Evolutionary conservation across 176 grass and related monocot genomes (phyloP), one percentile per base, ranked within the genome.

Genomic region (Poa annua): DNA sequence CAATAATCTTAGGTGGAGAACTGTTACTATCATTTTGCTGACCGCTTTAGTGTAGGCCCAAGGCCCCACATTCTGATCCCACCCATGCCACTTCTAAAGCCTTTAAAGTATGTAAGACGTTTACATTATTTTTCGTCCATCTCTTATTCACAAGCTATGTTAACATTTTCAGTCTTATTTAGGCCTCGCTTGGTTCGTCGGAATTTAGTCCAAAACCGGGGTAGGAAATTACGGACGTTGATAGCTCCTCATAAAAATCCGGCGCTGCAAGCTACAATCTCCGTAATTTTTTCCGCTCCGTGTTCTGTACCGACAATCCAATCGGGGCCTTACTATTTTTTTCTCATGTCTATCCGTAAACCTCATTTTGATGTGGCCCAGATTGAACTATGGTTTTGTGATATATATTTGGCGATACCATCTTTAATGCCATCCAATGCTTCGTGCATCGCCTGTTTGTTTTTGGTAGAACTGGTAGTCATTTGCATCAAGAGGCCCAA

Each of bases 391-490:
- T 83, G 20, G 15, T 34, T 26, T 10, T 33, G 36, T 5, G 35
- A 45, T 45, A 33, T 45, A 57, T 48, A 48, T 60, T 14, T 71
- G 38, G 26, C 48, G 22, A 60, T 72, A 42, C 38, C 52, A 83
- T 83, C 53, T 74, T 55, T 57, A 71, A 44, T 2, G 50, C 20
- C 21, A 59, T 77, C 41, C 53, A 42, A 77, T 77, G 25, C 2
- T 60, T 57, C 6, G 44, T 39, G 34, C 4, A 17, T 7, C 60
- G 35, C 38, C 33, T 22, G 7, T 41, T 59, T 41, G 10, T 77
- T 60, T 60, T 77, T 8, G 36, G n/a, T 77, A 39, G 63, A 82
- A 71, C 22, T 59, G 66, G 35, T 56, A 44, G 15, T 33, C 1
- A 0, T 39, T 59, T 45, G 66, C 36, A 60, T 56, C 52, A 59